These are phyloP conservation scores for Globomyces pollinis-pini DNA, from an alignment of 192 early-diverging fungal genomes.

Conservation along the genomic window DNA sequence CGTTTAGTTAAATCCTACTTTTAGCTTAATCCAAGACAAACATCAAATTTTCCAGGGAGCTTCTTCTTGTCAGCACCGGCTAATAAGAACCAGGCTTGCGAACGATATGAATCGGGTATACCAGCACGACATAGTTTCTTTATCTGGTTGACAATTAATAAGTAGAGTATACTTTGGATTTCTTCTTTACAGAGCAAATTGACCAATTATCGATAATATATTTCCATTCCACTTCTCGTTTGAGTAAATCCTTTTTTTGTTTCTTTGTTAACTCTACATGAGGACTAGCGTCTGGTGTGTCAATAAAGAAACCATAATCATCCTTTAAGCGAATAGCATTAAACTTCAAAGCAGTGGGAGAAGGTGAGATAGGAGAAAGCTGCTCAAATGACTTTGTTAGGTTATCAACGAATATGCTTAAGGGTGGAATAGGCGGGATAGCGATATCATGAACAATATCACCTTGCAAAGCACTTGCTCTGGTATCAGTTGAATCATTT, in stretches of 20 bases:
- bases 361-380: too few relatives aligned
- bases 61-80: constrained; percentile 42
- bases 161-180: constrained; percentile 7
- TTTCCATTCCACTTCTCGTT: constrained; percentile 12
- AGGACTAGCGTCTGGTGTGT: neutral
- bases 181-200: neutral
- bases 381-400: neutral
- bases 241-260: neutral
- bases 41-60: constrained; percentile 41
- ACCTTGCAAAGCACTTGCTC: neutral
- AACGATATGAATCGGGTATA: constrained; percentile 62
- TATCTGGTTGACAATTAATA: constrained; percentile 45
- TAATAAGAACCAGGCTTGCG: constrained; percentile 61
- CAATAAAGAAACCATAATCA: constrained; percentile 23
- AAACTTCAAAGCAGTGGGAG: constrained; percentile 1
- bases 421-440: neutral
- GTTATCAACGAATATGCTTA: neutral
- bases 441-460: neutral
- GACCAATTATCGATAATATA: constrained; percentile 13
- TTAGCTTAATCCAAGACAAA: constrained; percentile 8
- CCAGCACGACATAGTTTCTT: constrained; percentile 65
- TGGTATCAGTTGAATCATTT: constrained; percentile 3
- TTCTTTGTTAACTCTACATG: neutral
- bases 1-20: neutral
- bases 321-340: constrained; percentile 3